Evolutionary conservation across 495 filamentous ascomycete genomes (phyloP).

Genomic region (Barbatosphaeria neglecta): DNA sequence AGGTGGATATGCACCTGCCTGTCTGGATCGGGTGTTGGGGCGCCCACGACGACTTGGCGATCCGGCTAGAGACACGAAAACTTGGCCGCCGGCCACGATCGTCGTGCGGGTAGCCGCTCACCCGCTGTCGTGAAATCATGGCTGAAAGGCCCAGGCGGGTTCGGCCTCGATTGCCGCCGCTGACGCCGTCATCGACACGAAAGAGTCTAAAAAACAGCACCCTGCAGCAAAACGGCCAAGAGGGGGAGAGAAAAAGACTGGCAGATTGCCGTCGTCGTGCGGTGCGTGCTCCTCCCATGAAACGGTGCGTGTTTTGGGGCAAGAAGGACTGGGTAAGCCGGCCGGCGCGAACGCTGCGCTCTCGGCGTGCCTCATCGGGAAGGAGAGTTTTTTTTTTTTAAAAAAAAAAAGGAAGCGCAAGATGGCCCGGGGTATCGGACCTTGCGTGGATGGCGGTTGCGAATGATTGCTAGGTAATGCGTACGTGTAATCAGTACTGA

Average conservation of each 20-base stretch:
- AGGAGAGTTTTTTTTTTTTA: too few species aligned
- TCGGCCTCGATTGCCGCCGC: neutral
- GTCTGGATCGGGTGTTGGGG: too few species aligned
- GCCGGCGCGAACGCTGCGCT: too few species aligned
- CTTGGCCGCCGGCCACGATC: neutral
- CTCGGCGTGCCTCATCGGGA: too few species aligned
- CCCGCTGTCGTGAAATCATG: neutral
- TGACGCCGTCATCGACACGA: neutral
- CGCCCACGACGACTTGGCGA: too few species aligned
- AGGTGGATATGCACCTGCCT: too few species aligned
- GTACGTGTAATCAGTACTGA: neutral
- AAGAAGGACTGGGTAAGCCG: too few species aligned
- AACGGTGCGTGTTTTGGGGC: neutral
- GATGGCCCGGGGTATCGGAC: too few species aligned
- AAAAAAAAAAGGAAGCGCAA: too few species aligned
- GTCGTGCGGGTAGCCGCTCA: neutral
- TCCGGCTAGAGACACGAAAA: neutral
- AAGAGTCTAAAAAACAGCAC: neutral
- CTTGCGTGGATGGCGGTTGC: too few species aligned
- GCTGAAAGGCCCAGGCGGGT: neutral
- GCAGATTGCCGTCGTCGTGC: neutral
- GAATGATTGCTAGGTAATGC: too few species aligned
- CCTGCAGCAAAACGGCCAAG: neutral
- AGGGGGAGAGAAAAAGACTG: neutral
- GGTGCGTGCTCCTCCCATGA: neutral